A percentile compares a stretch with the other conserved stretches of the same genome.
Evolutionary conservation across 306 rosid species (phyloP).

Genomic region (Cicer cuneatum): DNA sequence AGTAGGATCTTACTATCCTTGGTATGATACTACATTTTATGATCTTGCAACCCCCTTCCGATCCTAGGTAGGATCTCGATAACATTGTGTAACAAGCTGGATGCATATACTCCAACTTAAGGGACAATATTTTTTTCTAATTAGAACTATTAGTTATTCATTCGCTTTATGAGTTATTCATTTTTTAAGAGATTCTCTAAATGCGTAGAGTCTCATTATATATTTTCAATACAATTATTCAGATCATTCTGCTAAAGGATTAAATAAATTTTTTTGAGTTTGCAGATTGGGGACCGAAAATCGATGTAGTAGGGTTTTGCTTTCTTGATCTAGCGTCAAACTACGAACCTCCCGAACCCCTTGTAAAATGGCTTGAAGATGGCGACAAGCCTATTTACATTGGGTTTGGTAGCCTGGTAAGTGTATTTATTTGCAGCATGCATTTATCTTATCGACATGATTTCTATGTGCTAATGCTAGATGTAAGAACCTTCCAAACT

Average conservation of each 20-base stretch:
- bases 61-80: too few relatives aligned
- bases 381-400: conserved; percentile 92
- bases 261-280: conserved; percentile 41
- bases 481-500: conserved; percentile 5
- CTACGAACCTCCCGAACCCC: conserved; percentile 83
- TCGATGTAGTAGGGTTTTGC: conserved; percentile 98
- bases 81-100: not conserved
- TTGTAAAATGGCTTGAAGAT: conserved; percentile 83
- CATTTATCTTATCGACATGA: conserved; percentile 15
- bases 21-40: too few relatives aligned
- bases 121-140: not conserved
- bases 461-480: conserved; percentile 31
- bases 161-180: not conserved
- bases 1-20: too few relatives aligned
- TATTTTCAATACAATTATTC: conserved; percentile 16
- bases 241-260: not conserved
- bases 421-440: conserved; percentile 43
- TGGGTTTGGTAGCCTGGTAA: conserved; percentile 97
- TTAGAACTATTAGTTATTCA: not conserved
- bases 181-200: not conserved
- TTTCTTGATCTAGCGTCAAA: conserved; percentile 99
- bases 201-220: not conserved
- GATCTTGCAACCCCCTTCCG: too few relatives aligned
- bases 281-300: conserved; percentile 98
- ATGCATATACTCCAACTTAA: not conserved